Evolutionary conservation across 192 early-diverging fungal species (phyloP), one percentile per base, ranked within the genome.

Genomic region (Backusella circina): DNA sequence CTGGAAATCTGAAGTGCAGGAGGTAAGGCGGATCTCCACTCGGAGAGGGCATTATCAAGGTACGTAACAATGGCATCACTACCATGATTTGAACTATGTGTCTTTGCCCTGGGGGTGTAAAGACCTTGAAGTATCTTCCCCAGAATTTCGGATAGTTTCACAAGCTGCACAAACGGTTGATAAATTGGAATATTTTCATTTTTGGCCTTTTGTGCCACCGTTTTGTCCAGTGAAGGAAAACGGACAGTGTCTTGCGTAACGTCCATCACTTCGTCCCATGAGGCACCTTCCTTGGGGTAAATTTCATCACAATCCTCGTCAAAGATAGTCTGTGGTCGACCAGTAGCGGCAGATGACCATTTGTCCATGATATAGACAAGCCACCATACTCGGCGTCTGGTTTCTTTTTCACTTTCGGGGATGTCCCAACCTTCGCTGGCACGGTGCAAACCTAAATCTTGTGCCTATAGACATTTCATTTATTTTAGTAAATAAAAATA

Each of bases 351-450:
- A 35, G 90, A 87, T 31, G 86, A 80, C 84, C 90, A 89, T 65
- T 90, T 84, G 72, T 95, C 93, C 79, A 90, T 84, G 9, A 93
- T 79, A 67, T 90, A 93, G 72, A 88, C 90, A n/a, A 88, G 79
- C 93, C 93, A 95, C 92, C 92, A 95, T 2, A 91, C 86, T n/a
- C 92, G 87, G 61, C 86, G 88, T 26, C 93, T 79, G 28, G 88
- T 83, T 75, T 93, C 90, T 1, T 81, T 80, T 68, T 95, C 91
- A n/a, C 83, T 75, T 21, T 82, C 84, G 38, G 84, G 80, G 12
- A 88, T 51, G 61, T 83, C 81, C 88, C 89, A 90, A 18, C 81
- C 82, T 4, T 84, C 79, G 30, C 84, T 86, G 74, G 90, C 88
- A 33, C 92, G 86, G 75, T 95, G 92, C 67, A 95, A 84, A 10